Conservation (phyloP, 2,329 filamentous ascomycete genomes). For the Pseudogymnoascus sp. region DNA sequence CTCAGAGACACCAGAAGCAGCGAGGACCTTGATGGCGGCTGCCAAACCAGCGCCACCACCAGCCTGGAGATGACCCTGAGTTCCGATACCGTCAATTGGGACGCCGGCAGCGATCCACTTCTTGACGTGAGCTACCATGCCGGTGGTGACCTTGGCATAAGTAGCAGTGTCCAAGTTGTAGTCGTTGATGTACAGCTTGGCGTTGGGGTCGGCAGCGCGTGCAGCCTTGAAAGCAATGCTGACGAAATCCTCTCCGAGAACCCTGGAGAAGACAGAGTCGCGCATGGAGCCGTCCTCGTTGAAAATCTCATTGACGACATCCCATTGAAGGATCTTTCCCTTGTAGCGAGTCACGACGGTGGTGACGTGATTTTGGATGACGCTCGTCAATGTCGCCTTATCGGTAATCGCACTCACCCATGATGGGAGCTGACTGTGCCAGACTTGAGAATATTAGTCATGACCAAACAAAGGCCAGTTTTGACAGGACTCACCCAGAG, state of each 20-base stretch:
- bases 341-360: conserved; percentile 52
- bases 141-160: conserved; percentile 52
- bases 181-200: conserved; percentile 68
- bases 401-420: conserved; percentile 54
- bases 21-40: conserved; percentile 25
- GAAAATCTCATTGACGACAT: conserved; percentile 61
- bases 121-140: conserved; percentile 25
- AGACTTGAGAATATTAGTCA: conserved; percentile 31
- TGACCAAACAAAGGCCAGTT: neutral
- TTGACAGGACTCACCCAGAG: conserved; percentile 33
- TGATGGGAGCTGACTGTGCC: conserved; percentile 52
- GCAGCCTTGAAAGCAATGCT: conserved; percentile 57
- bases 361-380: conserved; percentile 53
- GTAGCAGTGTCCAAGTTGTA: conserved; percentile 54
- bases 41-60: conserved; percentile 12
- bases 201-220: conserved; percentile 53
- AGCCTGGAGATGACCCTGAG: conserved; percentile 25
- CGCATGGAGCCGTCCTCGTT: conserved; percentile 41
- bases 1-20: conserved; percentile 45
- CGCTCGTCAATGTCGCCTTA: conserved; percentile 42
- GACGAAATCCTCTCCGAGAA: conserved; percentile 65
- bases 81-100: conserved; percentile 54
- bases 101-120: conserved; percentile 52
- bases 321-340: conserved; percentile 56
- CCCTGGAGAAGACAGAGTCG: conserved; percentile 55